These are phyloP conservation scores for Leptographium lundbergii DNA, from an alignment of 2,329 filamentous ascomycete genomes.

Conservation along the genomic window DNA sequence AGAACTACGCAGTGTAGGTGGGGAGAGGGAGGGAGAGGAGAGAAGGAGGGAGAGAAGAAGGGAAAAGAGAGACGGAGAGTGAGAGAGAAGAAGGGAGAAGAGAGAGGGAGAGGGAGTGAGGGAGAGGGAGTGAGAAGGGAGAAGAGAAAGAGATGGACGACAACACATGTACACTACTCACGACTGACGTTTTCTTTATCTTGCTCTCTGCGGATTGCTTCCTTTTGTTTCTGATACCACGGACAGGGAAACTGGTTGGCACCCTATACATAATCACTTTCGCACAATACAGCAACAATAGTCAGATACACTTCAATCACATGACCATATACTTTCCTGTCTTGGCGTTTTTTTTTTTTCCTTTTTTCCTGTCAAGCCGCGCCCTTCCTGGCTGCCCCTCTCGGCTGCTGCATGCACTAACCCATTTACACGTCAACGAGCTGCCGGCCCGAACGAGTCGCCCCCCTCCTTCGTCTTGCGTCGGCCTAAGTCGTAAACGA, in stretches of 20 bases:
- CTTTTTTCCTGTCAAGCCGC: not conserved
- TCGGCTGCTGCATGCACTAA: not conserved
- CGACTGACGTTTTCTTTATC: not conserved
- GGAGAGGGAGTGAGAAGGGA: no score
- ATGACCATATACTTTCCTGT: not conserved
- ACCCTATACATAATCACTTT: no score
- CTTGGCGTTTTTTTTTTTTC: not conserved
- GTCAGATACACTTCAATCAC: not conserved
- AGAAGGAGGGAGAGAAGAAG: no score
- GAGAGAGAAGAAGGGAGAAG: no score
- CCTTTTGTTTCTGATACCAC: no score
- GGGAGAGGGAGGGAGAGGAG: no score
- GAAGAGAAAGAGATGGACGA: not conserved
- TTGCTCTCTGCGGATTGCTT: no score
- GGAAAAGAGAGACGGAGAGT: no score
- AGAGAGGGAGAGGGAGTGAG: no score
- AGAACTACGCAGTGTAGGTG: conserved; percentile 74
- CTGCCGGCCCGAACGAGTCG: not conserved
- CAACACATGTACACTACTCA: not conserved
- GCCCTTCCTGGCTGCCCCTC: not conserved
- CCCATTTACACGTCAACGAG: not conserved
- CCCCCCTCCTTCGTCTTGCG: not conserved
- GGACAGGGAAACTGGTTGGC: no score
- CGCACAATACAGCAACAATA: no score
- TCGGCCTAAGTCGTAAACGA: not conserved